Evolutionary conservation across 305 asterid species (phyloP).

Genomic region (Withania somnifera): DNA sequence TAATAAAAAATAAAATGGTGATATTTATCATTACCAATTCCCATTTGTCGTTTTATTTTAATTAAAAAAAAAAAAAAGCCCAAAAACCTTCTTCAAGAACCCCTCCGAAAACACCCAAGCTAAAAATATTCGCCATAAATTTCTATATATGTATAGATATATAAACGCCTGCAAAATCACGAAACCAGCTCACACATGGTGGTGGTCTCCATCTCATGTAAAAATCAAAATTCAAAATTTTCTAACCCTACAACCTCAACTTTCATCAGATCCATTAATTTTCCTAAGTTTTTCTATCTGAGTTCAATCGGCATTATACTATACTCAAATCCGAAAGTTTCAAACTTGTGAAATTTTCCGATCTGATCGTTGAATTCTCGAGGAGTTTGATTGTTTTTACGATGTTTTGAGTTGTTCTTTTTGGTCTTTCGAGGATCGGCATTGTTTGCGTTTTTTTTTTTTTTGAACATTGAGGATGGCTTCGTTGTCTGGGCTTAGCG

Average conservation of each 20-base stretch:
- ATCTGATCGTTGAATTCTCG: neutral
- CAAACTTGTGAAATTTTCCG: neutral
- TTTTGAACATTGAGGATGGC: slow-evolving; percentile 29
- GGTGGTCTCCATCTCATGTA: neutral
- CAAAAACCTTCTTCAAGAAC: neutral
- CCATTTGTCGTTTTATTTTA: neutral
- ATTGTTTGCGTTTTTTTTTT: slow-evolving; percentile 5
- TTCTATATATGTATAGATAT: neutral
- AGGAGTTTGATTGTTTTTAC: neutral
- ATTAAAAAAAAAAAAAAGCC: no score
- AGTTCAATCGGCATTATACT: neutral
- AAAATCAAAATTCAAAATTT: neutral
- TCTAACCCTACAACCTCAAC: neutral
- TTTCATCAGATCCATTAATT: slow-evolving; percentile 18
- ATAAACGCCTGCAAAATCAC: slow-evolving; percentile 9
- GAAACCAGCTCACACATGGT: slow-evolving; percentile 14
- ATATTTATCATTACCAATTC: neutral
- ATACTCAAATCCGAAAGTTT: neutral
- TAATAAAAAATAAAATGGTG: no score
- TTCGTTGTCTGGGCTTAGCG: slow-evolving; percentile 47
- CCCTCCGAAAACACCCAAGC: slow-evolving; percentile 2
- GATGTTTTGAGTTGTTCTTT: slow-evolving; percentile 6
- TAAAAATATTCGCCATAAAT: neutral
- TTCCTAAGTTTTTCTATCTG: neutral
- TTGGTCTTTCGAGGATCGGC: neutral